Evolutionary conservation across 2,329 filamentous ascomycete genomes (phyloP).

Genomic region (Cryoendolithus antarcticus): DNA sequence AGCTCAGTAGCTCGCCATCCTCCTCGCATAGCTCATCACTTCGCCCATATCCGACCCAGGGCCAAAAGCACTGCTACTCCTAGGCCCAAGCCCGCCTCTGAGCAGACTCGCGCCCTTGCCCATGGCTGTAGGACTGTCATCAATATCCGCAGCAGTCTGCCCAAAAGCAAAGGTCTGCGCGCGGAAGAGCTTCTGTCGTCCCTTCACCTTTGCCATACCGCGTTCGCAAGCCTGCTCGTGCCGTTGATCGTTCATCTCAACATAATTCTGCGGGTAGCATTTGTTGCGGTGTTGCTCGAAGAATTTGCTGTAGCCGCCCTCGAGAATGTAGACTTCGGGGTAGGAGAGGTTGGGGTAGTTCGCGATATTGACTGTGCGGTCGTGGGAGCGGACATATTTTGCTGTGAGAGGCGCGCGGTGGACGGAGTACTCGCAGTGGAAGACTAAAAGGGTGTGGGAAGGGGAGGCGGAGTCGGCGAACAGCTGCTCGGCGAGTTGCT

Average conservation of each 20-base stretch:
- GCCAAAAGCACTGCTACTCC: slow-evolving; percentile 20
- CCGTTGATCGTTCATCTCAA: slow-evolving; percentile 88
- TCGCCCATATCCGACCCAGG: slow-evolving; percentile 19
- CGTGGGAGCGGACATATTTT: slow-evolving; percentile 78
- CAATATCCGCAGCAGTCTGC: slow-evolving; percentile 47
- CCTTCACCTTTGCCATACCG: slow-evolving; percentile 84
- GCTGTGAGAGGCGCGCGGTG: slow-evolving; percentile 95
- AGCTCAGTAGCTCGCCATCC: slow-evolving; percentile 25
- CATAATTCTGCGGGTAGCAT: slow-evolving; percentile 90
- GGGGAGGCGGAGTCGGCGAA: slow-evolving; percentile 51
- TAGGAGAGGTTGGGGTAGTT: slow-evolving; percentile 83
- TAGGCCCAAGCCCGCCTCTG: slow-evolving; percentile 14
- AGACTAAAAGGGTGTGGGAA: slow-evolving; percentile 68
- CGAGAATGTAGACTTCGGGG: slow-evolving; percentile 91
- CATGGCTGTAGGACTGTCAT: slow-evolving; percentile 49
- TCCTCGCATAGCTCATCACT: slow-evolving; percentile 21
- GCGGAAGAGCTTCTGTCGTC: slow-evolving; percentile 71
- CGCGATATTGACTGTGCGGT: slow-evolving; percentile 74
- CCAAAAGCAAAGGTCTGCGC: slow-evolving; percentile 95
- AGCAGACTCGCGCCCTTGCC: slow-evolving; percentile 4
- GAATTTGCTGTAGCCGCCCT: slow-evolving; percentile 92
- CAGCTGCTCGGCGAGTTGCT: slow-evolving; percentile 65
- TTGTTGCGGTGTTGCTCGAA: slow-evolving; percentile 65
- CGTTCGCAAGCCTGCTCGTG: slow-evolving; percentile 89
- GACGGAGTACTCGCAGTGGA: slow-evolving; percentile 97